These are phyloP conservation scores for Blastocrithidia nonstop DNA, from an alignment of 208 protist species.

Conservation along the genomic window DNA sequence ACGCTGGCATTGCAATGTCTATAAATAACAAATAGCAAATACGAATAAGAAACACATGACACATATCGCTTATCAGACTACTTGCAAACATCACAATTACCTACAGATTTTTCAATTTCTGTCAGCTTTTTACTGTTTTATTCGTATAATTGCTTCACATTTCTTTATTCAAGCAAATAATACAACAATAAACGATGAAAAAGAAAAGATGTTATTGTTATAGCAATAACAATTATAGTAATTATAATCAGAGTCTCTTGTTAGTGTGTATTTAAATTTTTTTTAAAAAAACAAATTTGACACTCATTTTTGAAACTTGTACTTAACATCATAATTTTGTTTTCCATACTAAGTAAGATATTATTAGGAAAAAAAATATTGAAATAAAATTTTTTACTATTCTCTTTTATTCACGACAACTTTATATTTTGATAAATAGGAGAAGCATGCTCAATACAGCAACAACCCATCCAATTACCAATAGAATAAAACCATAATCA, in stretches of 20 bases:
- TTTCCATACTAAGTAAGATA: too few species aligned
- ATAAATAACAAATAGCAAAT: too few species aligned
- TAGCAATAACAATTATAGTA: too few species aligned
- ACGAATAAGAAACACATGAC: too few species aligned
- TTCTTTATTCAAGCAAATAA: constrained; percentile 1
- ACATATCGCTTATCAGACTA: constrained; percentile 1
- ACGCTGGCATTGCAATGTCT: not conserved
- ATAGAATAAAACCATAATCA: too few species aligned
- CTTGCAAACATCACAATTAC: too few species aligned
- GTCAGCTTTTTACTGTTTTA: constrained; percentile 1
- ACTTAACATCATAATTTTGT: constrained; percentile 1
- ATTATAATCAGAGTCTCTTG: not conserved
- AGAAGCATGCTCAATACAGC: too few species aligned
- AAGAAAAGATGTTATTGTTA: constrained; percentile 1
- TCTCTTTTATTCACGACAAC: constrained; percentile 1
- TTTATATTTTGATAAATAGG: too few species aligned
- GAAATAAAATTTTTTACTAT: not conserved
- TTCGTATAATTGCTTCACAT: not conserved
- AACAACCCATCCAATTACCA: too few species aligned
- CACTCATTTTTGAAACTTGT: not conserved
- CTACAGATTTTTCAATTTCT: not conserved
- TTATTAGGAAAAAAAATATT: too few species aligned
- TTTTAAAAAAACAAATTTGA: constrained; percentile 1
- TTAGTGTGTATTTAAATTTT: not conserved
- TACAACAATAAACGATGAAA: too few species aligned